phyloP scores from a whole-genome alignment of 148 eudicot species.

The Drosera capensis region DNA sequence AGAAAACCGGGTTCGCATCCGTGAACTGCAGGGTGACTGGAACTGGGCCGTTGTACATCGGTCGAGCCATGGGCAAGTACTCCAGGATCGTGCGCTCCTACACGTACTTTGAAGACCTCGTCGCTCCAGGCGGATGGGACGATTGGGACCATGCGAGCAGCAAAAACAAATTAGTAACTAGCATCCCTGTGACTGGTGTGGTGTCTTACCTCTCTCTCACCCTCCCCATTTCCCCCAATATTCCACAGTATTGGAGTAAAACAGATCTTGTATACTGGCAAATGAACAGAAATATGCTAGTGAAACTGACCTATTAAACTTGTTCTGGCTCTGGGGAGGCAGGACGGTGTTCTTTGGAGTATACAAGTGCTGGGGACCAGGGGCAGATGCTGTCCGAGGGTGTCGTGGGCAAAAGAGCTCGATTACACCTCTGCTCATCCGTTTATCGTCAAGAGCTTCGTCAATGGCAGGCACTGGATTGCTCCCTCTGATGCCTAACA shows the following conservation, averaged over 20 bases:
- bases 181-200: too few relatives aligned
- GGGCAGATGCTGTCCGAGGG: conserved; percentile 58
- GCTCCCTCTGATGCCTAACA: conserved; percentile 58
- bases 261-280: too few relatives aligned
- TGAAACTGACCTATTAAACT: neutral
- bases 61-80: conserved; percentile 93
- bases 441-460: conserved; percentile 82
- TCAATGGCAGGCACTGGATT: conserved; percentile 96
- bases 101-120: conserved; percentile 73
- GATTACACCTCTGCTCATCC: conserved; percentile 71
- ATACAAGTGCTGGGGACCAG: conserved; percentile 92
- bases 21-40: conserved; percentile 78
- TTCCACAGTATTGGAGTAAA: too few relatives aligned
- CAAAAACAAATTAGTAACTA: conserved; percentile 67
- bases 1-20: conserved; percentile 85
- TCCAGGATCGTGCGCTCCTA: conserved; percentile 78
- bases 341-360: conserved; percentile 86
- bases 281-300: neutral
- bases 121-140: conserved; percentile 94
- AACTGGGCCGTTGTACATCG: conserved; percentile 73
- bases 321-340: conserved; percentile 1
- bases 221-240: neutral
- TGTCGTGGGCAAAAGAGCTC: conserved; percentile 69
- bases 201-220: neutral
- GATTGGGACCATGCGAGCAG: conserved; percentile 61